These are phyloP conservation scores for Acidomyces sp. DNA, from an alignment of 495 filamentous ascomycete species.

Conservation along the genomic window DNA sequence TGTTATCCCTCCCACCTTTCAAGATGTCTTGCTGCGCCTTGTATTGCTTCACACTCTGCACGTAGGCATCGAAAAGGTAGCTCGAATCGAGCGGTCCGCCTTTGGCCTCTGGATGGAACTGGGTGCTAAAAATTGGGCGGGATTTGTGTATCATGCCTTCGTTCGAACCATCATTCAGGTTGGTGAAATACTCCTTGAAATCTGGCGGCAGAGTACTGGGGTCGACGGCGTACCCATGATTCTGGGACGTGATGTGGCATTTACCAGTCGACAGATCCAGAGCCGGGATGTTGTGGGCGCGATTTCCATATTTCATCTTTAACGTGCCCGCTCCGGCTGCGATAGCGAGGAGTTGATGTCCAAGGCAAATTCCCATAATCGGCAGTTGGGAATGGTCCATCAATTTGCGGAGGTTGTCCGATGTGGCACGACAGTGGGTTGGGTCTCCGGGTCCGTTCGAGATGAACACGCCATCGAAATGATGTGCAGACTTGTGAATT, in stretches of 20 bases:
- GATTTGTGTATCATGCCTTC: slow-evolving; percentile 93
- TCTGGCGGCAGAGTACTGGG: slow-evolving; percentile 64
- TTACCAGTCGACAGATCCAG: slow-evolving; percentile 87
- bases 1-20: slow-evolving; percentile 55
- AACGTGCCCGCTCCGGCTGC: slow-evolving; percentile 74
- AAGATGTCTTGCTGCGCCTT: slow-evolving; percentile 65
- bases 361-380: slow-evolving; percentile 94
- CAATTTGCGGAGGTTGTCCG: slow-evolving; percentile 73
- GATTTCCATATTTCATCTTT: slow-evolving; percentile 96
- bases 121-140: slow-evolving; percentile 92
- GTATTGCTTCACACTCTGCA: slow-evolving; percentile 76
- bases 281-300: slow-evolving; percentile 94
- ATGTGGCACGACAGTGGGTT: slow-evolving; percentile 85
- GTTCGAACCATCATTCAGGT: slow-evolving; percentile 90
- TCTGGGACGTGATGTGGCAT: slow-evolving; percentile 97
- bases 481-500: slow-evolving; percentile 92
- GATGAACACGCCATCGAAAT: slow-evolving; percentile 97
- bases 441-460: slow-evolving; percentile 97
- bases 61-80: slow-evolving; percentile 92
- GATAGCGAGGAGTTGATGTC: slow-evolving; percentile 76
- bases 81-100: slow-evolving; percentile 87
- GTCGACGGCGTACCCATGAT: slow-evolving; percentile 97
- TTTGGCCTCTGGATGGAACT: slow-evolving; percentile 97
- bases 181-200: slow-evolving; percentile 96
- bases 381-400: slow-evolving; percentile 85